Percentiles rank a stretch among this genome's conserved stretches.
These are phyloP conservation scores for Rugonectria rugulosa DNA, from an alignment of 2,329 filamentous ascomycete species.

Conservation along the genomic window DNA sequence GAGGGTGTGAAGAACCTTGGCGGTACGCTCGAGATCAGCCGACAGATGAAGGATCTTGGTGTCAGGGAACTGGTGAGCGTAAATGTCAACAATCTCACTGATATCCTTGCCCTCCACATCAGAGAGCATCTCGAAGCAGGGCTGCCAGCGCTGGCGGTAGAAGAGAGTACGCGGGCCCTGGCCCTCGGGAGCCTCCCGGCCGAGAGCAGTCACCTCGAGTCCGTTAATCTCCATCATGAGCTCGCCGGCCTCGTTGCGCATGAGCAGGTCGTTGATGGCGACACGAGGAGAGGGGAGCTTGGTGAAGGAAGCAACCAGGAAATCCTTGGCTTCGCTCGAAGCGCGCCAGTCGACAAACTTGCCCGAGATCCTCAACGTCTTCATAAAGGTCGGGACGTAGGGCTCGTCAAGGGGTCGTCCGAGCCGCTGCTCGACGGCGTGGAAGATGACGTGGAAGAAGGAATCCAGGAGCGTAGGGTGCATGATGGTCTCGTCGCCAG, in stretches of 20 bases:
- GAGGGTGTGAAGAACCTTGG: slow-evolving; percentile 20
- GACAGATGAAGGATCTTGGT: slow-evolving; percentile 34
- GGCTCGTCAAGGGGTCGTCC: slow-evolving; percentile 34
- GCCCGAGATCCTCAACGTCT: slow-evolving; percentile 31
- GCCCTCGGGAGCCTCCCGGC: slow-evolving; percentile 27
- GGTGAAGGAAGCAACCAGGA: slow-evolving; percentile 32
- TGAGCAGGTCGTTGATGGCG: slow-evolving; percentile 34
- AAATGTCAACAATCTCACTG: slow-evolving; percentile 30
- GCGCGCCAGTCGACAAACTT: slow-evolving; percentile 28
- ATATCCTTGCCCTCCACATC: slow-evolving; percentile 22
- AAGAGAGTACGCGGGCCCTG: slow-evolving; percentile 32
- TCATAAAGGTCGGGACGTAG: slow-evolving; percentile 37
- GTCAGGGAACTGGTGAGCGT: slow-evolving; percentile 35
- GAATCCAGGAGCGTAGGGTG: slow-evolving; percentile 36
- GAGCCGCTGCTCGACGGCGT: slow-evolving; percentile 34
- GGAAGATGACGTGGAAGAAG: slow-evolving; percentile 38
- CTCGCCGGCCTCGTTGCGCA: slow-evolving; percentile 28
- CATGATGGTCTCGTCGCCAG: slow-evolving; percentile 35
- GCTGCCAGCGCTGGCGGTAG: slow-evolving; percentile 35
- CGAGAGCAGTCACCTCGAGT: slow-evolving; percentile 34
- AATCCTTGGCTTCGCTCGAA: slow-evolving; percentile 20
- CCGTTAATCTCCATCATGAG: slow-evolving; percentile 34
- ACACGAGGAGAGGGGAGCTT: slow-evolving; percentile 35
- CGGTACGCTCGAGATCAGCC: slow-evolving; percentile 24
- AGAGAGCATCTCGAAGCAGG: slow-evolving; percentile 33